Percentiles rank a stretch among this genome's conserved stretches.
These are phyloP conservation scores for Rhodotorula toruloides DNA, from an alignment of 768 basidiomycete genomes.

Conservation along the genomic window DNA sequence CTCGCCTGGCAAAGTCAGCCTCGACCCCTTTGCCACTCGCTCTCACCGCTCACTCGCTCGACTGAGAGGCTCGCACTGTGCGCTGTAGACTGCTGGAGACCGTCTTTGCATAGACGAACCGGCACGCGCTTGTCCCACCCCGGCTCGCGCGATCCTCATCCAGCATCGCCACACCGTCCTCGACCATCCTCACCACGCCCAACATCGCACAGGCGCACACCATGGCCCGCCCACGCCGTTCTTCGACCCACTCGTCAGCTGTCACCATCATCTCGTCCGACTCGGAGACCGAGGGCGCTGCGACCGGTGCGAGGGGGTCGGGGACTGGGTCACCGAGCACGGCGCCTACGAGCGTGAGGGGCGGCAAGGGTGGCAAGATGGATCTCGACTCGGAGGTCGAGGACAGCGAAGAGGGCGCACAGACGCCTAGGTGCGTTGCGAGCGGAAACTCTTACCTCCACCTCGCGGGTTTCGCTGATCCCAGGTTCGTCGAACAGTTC, in stretches of 20 bases:
- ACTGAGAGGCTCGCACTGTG: too few relatives aligned
- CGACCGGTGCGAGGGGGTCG: not conserved
- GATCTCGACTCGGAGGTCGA: not conserved
- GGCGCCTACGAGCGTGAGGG: constrained; percentile 9
- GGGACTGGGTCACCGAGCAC: not conserved
- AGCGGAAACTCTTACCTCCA: not conserved
- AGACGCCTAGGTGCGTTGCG: not conserved
- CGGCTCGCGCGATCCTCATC: too few relatives aligned
- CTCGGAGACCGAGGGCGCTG: not conserved
- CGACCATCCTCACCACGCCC: not conserved
- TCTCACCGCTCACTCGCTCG: too few relatives aligned
- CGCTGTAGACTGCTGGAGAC: too few relatives aligned
- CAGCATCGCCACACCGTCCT: not conserved
- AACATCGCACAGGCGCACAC: too few relatives aligned
- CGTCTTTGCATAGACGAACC: too few relatives aligned
- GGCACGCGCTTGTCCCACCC: too few relatives aligned
- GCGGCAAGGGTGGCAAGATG: constrained; percentile 1
- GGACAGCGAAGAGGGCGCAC: not conserved
- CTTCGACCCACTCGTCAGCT: not conserved
- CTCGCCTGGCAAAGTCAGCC: too few relatives aligned
- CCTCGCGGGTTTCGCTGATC: not conserved
- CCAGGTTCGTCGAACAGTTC: not conserved
- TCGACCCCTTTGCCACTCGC: too few relatives aligned
- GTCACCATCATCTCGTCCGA: not conserved
- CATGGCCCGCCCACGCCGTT: not conserved